Conservation (phyloP, 768 basidiomycete species). For the Megacollybia marginata region DNA sequence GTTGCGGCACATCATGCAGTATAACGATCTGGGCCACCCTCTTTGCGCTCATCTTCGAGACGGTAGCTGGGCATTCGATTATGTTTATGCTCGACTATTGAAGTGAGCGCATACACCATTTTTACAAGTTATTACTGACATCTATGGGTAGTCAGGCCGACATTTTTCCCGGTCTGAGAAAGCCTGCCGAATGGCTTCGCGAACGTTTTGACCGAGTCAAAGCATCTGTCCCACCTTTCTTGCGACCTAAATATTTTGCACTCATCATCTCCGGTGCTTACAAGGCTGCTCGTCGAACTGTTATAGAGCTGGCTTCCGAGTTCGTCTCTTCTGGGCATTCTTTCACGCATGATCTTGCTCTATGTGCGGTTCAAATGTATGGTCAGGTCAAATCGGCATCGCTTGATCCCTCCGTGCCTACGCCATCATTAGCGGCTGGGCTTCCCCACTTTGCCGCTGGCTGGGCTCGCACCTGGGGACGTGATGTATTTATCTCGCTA, state of each 20-base stretch:
- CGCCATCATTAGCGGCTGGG: slow-evolving; percentile 88
- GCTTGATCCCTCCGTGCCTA: slow-evolving; percentile 60
- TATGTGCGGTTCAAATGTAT: slow-evolving; percentile 86
- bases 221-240: slow-evolving; percentile 66
- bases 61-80: slow-evolving; percentile 91
- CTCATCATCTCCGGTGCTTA: slow-evolving; percentile 86
- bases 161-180: slow-evolving; percentile 57
- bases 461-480: slow-evolving; percentile 98
- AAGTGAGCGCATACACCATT: slow-evolving; percentile 44
- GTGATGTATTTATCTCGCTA: slow-evolving; percentile 89
- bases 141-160: slow-evolving; percentile 43
- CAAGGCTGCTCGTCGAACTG: slow-evolving; percentile 79
- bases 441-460: slow-evolving; percentile 88
- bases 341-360: slow-evolving; percentile 85
- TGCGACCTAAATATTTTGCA: slow-evolving; percentile 96
- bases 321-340: slow-evolving; percentile 79
- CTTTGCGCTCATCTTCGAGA: slow-evolving; percentile 82
- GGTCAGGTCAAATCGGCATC: slow-evolving; percentile 89
- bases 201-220: slow-evolving; percentile 84
- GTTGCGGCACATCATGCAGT: slow-evolving; percentile 72
- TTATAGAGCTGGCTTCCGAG: slow-evolving; percentile 82
- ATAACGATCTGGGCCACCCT: slow-evolving; percentile 91
- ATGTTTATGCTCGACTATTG: slow-evolving; percentile 61
- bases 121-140: slow-evolving; percentile 2
- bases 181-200: slow-evolving; percentile 78